These are phyloP conservation scores for Leccinum arenicola DNA, from an alignment of 768 basidiomycete species.

Conservation along the genomic window DNA sequence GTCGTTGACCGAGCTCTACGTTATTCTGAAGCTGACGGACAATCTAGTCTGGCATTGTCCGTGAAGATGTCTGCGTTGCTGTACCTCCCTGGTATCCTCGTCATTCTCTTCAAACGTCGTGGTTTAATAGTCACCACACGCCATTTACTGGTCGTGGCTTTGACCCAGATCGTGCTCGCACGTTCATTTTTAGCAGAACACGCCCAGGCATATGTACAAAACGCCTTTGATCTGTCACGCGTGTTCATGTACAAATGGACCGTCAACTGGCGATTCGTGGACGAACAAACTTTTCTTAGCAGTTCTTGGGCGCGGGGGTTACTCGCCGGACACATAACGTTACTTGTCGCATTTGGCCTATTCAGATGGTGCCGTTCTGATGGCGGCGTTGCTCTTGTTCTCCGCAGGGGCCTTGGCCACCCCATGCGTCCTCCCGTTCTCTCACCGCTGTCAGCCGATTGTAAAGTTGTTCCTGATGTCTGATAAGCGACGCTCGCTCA, in stretches of 20 bases:
- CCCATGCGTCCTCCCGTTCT: conserved; percentile 51
- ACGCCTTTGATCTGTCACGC: conserved; percentile 85
- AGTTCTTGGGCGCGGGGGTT: conserved; percentile 57
- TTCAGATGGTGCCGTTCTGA: conserved; percentile 74
- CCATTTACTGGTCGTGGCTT: conserved; percentile 40
- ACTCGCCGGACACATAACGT: conserved; percentile 60
- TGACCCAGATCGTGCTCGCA: conserved; percentile 59
- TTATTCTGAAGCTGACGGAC: neutral
- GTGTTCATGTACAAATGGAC: conserved; percentile 96
- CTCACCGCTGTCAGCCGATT: conserved; percentile 53
- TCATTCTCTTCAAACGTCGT: conserved; percentile 73
- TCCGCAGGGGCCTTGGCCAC: conserved; percentile 50
- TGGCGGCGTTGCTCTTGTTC: conserved; percentile 59
- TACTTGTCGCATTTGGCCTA: conserved; percentile 63
- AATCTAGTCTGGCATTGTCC: conserved; percentile 57
- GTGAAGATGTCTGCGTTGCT: conserved; percentile 94
- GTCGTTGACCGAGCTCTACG: conserved; percentile 15
- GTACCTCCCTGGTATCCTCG: conserved; percentile 84
- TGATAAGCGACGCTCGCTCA: conserved; percentile 14
- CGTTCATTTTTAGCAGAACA: conserved; percentile 65
- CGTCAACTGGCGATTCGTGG: conserved; percentile 92
- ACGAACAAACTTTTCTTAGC: conserved; percentile 74
- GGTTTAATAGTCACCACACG: conserved; percentile 54
- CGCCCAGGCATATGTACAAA: conserved; percentile 60
- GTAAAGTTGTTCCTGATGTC: conserved; percentile 41